phyloP scores from a whole-genome alignment of 441 rosid species.

The Brassica hybrid region DNA sequence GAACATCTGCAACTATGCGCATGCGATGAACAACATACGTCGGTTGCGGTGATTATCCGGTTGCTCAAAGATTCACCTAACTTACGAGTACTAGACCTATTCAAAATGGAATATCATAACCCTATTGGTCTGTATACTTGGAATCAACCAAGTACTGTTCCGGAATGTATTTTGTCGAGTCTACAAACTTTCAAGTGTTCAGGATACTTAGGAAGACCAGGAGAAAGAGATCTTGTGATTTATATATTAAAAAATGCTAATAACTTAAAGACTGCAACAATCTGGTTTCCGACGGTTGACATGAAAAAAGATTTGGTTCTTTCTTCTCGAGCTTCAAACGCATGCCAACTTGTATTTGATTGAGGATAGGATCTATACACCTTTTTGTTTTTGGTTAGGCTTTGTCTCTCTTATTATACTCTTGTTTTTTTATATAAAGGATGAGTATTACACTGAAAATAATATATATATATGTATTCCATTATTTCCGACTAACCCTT shows the following conservation, averaged over 20 bases:
- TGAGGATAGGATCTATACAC: background rate
- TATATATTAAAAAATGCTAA: background rate
- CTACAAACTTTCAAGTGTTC: background rate
- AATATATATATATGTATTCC: too few relatives aligned
- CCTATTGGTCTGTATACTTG: background rate
- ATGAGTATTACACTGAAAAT: background rate
- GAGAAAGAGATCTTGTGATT: background rate
- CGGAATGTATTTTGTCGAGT: background rate
- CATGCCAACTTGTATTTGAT: constrained; percentile 1
- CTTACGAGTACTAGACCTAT: background rate
- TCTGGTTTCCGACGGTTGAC: background rate
- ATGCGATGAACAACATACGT: background rate
- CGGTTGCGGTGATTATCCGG: background rate
- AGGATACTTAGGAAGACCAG: background rate
- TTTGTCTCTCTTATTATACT: background rate
- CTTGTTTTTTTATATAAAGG: background rate
- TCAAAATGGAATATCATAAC: background rate
- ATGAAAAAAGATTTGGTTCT: background rate
- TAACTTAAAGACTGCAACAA: background rate
- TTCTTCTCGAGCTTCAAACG: background rate
- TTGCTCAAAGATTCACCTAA: constrained; percentile 1
- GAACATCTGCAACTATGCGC: background rate
- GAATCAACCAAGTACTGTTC: background rate
- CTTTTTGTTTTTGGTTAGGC: background rate
- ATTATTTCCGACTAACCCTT: too few relatives aligned